Conservation (phyloP, 1,284 basidiomycete genomes). For the Coniophora puteana region DNA sequence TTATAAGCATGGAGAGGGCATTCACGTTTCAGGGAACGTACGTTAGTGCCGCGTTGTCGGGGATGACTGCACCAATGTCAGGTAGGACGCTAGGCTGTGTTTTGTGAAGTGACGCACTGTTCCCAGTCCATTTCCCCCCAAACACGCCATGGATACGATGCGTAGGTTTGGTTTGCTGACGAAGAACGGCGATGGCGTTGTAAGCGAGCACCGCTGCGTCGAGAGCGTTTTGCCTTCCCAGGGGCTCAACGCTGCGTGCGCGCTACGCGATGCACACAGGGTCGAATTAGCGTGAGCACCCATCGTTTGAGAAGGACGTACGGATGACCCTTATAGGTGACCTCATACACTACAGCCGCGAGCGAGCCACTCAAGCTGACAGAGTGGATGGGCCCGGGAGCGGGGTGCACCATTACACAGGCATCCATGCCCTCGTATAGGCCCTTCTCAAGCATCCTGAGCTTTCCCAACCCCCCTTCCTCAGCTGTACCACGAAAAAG, state of each 20-base stretch:
- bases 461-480: constrained; percentile 72
- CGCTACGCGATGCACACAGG: constrained; percentile 28
- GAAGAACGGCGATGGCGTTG: constrained; percentile 58
- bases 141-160: constrained; percentile 63
- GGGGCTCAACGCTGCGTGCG: constrained; percentile 61
- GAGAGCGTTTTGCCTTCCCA: constrained; percentile 72
- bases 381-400: constrained; percentile 46
- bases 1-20: not conserved
- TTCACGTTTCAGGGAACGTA: constrained; percentile 26
- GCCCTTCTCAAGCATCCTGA: constrained; percentile 54
- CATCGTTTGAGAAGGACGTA: constrained; percentile 19
- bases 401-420: constrained; percentile 66
- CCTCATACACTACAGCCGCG: constrained; percentile 41
- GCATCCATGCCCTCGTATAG: constrained; percentile 66
- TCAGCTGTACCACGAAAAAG: constrained; percentile 43
- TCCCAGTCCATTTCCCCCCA: constrained; percentile 53
- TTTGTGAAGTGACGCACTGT: constrained; percentile 34
- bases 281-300: not conserved
- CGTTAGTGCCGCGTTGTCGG: constrained; percentile 65
- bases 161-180: constrained; percentile 62
- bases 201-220: constrained; percentile 74
- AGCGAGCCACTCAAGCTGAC: constrained; percentile 47
- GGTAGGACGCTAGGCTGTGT: not conserved
- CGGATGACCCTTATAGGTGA: constrained; percentile 55
- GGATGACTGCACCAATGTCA: constrained; percentile 51